Conservation (phyloP, 1,284 basidiomycete species). For the Schizophyllum commune region DNA sequence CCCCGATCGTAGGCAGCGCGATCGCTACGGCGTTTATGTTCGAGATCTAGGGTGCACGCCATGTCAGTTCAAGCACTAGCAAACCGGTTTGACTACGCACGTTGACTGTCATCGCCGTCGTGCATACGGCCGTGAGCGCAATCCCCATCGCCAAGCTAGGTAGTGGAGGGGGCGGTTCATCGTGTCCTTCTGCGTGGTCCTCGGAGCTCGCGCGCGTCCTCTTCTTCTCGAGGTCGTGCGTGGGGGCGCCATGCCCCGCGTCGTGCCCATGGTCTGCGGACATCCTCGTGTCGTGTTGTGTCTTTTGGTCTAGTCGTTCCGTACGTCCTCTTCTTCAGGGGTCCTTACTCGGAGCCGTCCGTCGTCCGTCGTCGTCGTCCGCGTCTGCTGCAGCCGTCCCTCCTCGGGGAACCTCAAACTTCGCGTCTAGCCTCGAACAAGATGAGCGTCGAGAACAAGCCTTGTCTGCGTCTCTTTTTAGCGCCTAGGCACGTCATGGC, state of each 20-base stretch:
- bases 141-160: background rate
- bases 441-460: background rate
- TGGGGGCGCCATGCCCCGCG: too few species aligned
- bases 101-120: background rate
- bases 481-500: background rate
- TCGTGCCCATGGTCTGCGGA: too few species aligned
- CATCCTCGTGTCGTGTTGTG: background rate
- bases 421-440: background rate
- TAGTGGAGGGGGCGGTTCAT: background rate
- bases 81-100: background rate
- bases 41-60: background rate
- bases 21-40: slow-evolving; percentile 28
- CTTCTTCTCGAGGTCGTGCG: background rate
- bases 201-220: background rate
- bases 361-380: too few species aligned
- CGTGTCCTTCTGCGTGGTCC: too few species aligned
- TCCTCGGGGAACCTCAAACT: too few species aligned
- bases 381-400: too few species aligned
- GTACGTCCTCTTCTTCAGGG: too few species aligned
- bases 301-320: background rate
- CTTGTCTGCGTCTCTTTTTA: background rate
- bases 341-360: too few species aligned
- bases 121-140: background rate
- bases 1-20: slow-evolving; percentile 55
- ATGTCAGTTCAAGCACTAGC: background rate